A percentile compares a stretch with the other conserved stretches of the same genome.
Conservation (phyloP, 2,329 filamentous ascomycete species). For the Emergomyces orientalis region DNA sequence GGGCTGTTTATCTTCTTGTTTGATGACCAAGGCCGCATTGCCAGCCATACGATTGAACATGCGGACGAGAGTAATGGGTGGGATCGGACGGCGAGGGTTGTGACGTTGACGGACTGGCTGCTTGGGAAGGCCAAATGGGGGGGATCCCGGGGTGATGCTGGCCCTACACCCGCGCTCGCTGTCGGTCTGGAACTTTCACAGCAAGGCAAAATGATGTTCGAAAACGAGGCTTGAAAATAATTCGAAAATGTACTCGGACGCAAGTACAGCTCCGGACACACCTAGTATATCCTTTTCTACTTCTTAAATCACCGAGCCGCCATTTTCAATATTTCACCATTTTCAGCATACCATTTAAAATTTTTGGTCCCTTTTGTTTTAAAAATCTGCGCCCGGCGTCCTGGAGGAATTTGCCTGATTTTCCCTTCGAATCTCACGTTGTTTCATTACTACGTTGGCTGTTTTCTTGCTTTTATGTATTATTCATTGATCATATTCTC, state of each 20-base stretch:
- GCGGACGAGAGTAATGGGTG: slow-evolving; percentile 73
- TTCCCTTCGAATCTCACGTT: neutral
- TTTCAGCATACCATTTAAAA: neutral
- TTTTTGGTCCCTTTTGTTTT: neutral
- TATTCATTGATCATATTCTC: neutral
- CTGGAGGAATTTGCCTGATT: neutral
- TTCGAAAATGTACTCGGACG: neutral
- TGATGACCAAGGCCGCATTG: slow-evolving; percentile 71
- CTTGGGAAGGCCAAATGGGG: slow-evolving; percentile 61
- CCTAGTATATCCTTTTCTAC: neutral
- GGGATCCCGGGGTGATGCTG: slow-evolving; percentile 21
- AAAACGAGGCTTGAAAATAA: neutral
- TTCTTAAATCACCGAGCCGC: neutral
- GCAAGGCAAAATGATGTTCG: slow-evolving; percentile 1
- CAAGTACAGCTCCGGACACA: neutral
- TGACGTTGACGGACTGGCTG: slow-evolving; percentile 90
- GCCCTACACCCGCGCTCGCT: slow-evolving; percentile 8
- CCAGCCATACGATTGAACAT: slow-evolving; percentile 89
- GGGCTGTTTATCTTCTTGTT: slow-evolving; percentile 96
- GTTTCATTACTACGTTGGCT: neutral
- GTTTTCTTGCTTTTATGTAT: neutral
- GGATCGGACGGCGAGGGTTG: slow-evolving; percentile 76
- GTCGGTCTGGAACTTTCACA: neutral
- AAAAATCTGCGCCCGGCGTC: neutral
- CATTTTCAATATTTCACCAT: neutral